phyloP scores from a whole-genome alignment of 169 alveolate species.

The Plasmodium cynomolgi region DNA sequence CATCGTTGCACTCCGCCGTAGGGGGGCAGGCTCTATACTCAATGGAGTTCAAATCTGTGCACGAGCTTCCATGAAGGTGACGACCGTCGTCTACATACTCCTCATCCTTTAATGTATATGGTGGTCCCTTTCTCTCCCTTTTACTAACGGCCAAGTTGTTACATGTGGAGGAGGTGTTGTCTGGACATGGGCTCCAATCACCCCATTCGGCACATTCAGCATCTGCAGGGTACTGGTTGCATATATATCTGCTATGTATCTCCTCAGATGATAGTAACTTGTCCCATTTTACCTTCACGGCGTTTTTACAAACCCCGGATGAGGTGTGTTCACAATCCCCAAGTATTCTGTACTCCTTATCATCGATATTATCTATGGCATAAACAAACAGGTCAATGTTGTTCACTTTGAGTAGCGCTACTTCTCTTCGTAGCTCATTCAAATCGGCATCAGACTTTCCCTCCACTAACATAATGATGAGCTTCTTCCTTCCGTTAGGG shows the following conservation, averaged over 20 bases:
- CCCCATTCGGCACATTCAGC: constrained; percentile 74
- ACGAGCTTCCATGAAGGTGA: constrained; percentile 24
- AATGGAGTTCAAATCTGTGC: constrained; percentile 43
- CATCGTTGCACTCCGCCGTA: constrained; percentile 34
- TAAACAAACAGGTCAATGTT: constrained; percentile 51
- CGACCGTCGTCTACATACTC: background rate
- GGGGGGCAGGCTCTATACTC: constrained; percentile 55
- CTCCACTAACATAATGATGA: constrained; percentile 64
- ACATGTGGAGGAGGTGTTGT: background rate
- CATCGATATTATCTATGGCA: constrained; percentile 62
- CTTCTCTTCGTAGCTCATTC: constrained; percentile 59
- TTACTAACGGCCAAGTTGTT: constrained; percentile 17
- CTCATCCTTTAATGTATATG: constrained; percentile 54
- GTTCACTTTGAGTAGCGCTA: constrained; percentile 41
- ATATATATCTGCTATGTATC: constrained; percentile 32
- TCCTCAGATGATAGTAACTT: constrained; percentile 36
- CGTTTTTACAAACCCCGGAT: constrained; percentile 32
- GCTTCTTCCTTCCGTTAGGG: background rate
- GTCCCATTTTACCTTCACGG: constrained; percentile 62
- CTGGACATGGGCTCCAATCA: constrained; percentile 68
- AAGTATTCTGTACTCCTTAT: constrained; percentile 46
- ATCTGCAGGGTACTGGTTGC: constrained; percentile 63
- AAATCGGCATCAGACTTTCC: constrained; percentile 45
- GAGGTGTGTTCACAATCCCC: constrained; percentile 44
- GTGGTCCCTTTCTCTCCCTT: constrained; percentile 66